These are phyloP conservation scores for Nemania sp. DNA, from an alignment of 2,329 filamentous ascomycete genomes.

Conservation along the genomic window DNA sequence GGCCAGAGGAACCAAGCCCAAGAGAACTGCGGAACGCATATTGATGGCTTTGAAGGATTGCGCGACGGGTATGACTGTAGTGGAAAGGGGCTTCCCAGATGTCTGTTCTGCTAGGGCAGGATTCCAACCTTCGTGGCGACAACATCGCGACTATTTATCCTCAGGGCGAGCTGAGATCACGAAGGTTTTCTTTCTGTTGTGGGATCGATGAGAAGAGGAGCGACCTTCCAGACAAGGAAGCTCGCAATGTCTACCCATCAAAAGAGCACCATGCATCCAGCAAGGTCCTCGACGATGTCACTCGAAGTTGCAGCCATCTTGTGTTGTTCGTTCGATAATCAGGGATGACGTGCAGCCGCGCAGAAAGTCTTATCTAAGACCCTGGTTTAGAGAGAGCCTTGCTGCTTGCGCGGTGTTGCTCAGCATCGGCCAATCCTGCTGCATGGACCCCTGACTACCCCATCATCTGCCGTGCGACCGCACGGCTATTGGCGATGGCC, in stretches of 20 bases:
- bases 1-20: constrained; percentile 48
- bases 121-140: constrained; percentile 29
- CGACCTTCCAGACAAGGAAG: constrained; percentile 37
- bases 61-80: constrained; percentile 24
- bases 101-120: constrained; percentile 34
- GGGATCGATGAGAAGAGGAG: neutral
- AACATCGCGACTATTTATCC: constrained; percentile 47
- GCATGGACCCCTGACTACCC: constrained; percentile 28
- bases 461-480: constrained; percentile 29
- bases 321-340: constrained; percentile 24
- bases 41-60: constrained; percentile 31
- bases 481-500: constrained; percentile 34
- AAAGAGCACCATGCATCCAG: constrained; percentile 22
- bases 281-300: constrained; percentile 33
- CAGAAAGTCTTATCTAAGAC: constrained; percentile 42
- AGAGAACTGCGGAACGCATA: constrained; percentile 46
- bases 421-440: constrained; percentile 29
- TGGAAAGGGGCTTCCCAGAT: constrained; percentile 26
- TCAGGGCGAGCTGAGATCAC: constrained; percentile 34
- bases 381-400: constrained; percentile 40
- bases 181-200: neutral
- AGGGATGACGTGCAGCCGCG: constrained; percentile 33
- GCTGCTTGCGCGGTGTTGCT: constrained; percentile 23
- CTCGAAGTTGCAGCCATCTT: constrained; percentile 31
- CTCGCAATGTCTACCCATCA: constrained; percentile 23